Base-by-base conservation (phyloP, 1,139 yeast genomes). In the Scheffersomyces segobiensis region DNA sequence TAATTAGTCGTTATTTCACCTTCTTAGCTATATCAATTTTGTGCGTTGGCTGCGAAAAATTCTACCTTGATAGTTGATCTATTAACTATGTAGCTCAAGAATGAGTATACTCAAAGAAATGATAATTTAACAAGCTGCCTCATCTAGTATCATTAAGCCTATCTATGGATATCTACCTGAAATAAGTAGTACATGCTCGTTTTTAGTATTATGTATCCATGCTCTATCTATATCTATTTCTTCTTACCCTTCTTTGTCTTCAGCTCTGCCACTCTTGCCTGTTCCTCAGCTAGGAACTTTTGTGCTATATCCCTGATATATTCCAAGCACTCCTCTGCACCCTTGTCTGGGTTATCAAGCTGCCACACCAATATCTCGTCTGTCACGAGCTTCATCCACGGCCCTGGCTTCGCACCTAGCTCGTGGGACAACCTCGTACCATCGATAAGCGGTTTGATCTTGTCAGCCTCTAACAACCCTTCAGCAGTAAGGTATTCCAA, bases 381-480 rank as follows among this genome's bases (percentile, higher is more conserved):
- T 59, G 85, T 82, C 12, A 87, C 74, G 39, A 74, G 73, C 8
- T 85, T 79, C 81, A 92, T 79, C 97, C 97, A 92, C 4, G 93
- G 93, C 0, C 98, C 98, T 0, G 95, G 92, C 68, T 88, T 89
- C 58, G 76, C 78, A 18, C 79, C 74, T 22, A 89, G 73, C 18
- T 78, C 74, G 54, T 79, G 75, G 55, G 83, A 76, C 54, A 92
- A 71, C 46, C 84, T 82, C 63, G 87, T 91, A 21, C 98, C 98
- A 68, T 90, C 90, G 18, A 89, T 70, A 26, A 88, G 64, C 2
- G 89, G 86, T 62, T 82, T 86, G 55, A 86, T 63, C 2, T 66
- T 67, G 63, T 82, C 79, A 0, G 79, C 84, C 8, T 81, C 70
- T 5, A 67, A 66, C 57, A 89, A 71, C 0, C 75, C 69, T 49